Percentiles rank a stretch among this genome's conserved stretches.
phyloP scores from a whole-genome alignment of 129 eudicot genomes.

The Flaveria bidentis region DNA sequence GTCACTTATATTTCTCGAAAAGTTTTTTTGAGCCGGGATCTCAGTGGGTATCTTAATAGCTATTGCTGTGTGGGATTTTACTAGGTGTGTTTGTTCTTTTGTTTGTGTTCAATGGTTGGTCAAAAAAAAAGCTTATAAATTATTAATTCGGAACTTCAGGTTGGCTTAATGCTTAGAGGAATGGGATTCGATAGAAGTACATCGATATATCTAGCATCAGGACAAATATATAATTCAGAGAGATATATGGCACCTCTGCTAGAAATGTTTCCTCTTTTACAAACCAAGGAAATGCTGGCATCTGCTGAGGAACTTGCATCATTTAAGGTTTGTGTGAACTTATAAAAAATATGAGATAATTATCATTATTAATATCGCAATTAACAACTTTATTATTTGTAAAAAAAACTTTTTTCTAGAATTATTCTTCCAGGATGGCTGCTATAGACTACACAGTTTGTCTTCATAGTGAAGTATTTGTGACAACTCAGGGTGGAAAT shows the following conservation, averaged over 20 bases:
- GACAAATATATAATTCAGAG: slow-evolving; percentile 82
- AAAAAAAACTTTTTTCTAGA: slow-evolving; percentile 46
- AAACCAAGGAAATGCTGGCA: slow-evolving; percentile 86
- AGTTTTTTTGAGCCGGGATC: too few species aligned
- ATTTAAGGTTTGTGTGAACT: slow-evolving; percentile 53
- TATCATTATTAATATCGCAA: not conserved
- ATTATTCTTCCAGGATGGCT: slow-evolving; percentile 98
- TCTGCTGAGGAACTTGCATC: slow-evolving; percentile 80
- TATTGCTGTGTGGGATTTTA: too few species aligned
- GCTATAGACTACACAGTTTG: slow-evolving; percentile 98
- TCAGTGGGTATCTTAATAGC: too few species aligned
- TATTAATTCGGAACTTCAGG: slow-evolving; percentile 49
- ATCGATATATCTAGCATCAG: slow-evolving; percentile 84
- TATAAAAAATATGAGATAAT: not conserved
- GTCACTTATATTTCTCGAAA: too few species aligned
- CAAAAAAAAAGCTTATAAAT: not conserved
- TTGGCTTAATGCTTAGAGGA: slow-evolving; percentile 97
- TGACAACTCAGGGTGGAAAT: slow-evolving; percentile 98
- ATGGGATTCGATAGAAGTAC: slow-evolving; percentile 95
- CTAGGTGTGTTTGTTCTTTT: too few species aligned
- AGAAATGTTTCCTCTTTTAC: slow-evolving; percentile 95
- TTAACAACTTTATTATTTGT: not conserved
- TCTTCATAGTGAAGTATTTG: slow-evolving; percentile 98
- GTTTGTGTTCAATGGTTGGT: not conserved
- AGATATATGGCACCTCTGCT: slow-evolving; percentile 87